Evolutionary conservation across 176 grass and related monocot genomes (phyloP).

Genomic region (Oryza officinalis): DNA sequence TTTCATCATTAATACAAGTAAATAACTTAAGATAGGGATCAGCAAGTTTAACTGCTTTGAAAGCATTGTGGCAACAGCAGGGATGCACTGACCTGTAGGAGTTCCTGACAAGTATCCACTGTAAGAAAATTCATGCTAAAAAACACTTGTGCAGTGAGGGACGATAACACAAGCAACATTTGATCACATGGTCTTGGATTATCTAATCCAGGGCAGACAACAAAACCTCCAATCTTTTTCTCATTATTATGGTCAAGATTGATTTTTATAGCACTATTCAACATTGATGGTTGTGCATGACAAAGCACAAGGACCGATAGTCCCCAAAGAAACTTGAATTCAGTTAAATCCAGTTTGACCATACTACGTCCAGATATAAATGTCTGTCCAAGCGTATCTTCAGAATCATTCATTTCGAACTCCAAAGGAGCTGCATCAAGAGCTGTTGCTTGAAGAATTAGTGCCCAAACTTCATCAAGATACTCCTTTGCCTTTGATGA

Average conservation of each 20-base stretch:
- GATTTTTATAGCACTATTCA: slow-evolving; percentile 44
- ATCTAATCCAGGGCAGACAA: slow-evolving; percentile 47
- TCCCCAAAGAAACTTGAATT: slow-evolving; percentile 89
- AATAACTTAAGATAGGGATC: slow-evolving; percentile 14
- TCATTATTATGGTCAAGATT: slow-evolving; percentile 41
- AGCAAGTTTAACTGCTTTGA: slow-evolving; percentile 10
- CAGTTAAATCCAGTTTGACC: slow-evolving; percentile 67
- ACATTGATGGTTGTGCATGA: slow-evolving; percentile 40
- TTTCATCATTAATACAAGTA: slow-evolving; percentile 14
- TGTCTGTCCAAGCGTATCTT: slow-evolving; percentile 34
- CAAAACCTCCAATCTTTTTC: slow-evolving; percentile 34
- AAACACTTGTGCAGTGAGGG: slow-evolving; percentile 75
- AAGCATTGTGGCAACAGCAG: slow-evolving; percentile 8
- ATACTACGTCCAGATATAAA: slow-evolving; percentile 85
- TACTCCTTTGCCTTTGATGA: slow-evolving; percentile 80
- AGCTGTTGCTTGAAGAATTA: slow-evolving; percentile 82
- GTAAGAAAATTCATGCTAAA: slow-evolving; percentile 70
- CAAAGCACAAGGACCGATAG: slow-evolving; percentile 76
- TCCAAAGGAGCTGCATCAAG: slow-evolving; percentile 72
- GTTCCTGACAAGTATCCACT: slow-evolving; percentile 64
- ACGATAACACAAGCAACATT: slow-evolving; percentile 55
- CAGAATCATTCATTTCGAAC: slow-evolving; percentile 49
- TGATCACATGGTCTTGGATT: slow-evolving; percentile 59
- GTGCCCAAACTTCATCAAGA: slow-evolving; percentile 80
- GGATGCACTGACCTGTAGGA: slow-evolving; percentile 72